Conservation (phyloP, 2,329 filamentous ascomycete genomes). For the Fusarium chlamydosporum region DNA sequence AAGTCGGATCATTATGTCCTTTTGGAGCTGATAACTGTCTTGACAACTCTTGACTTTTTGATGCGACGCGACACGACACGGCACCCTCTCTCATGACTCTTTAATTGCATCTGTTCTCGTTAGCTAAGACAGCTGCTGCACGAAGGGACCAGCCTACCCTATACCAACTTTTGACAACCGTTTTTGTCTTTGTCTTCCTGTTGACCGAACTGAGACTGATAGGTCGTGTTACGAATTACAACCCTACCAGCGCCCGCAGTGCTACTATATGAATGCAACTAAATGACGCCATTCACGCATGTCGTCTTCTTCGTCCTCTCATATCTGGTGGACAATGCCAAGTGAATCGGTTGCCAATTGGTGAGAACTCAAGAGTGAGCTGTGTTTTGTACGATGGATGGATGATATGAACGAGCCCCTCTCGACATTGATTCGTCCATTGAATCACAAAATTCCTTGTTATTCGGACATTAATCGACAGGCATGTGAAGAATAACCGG, state of each 20-base stretch:
- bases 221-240: conserved; percentile 16
- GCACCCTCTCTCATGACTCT: conserved; percentile 39
- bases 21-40: conserved; percentile 10
- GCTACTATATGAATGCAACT: conserved; percentile 15
- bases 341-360: conserved; percentile 16
- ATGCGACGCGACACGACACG: conserved; percentile 5
- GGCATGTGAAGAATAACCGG: conserved; percentile 29
- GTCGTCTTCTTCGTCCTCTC: conserved; percentile 25
- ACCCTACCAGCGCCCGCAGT: conserved; percentile 23
- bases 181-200: neutral
- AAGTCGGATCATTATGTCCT: neutral
- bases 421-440: conserved; percentile 12
- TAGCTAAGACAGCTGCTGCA: conserved; percentile 24
- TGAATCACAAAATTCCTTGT: conserved; percentile 13
- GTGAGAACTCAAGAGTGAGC: conserved; percentile 12
- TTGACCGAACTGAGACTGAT: conserved; percentile 39
- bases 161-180: neutral
- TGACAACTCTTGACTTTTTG: conserved; percentile 16
- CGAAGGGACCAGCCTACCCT: conserved; percentile 36
- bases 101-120: conserved; percentile 44
- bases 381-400: conserved; percentile 14
- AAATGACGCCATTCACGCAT: conserved; percentile 38
- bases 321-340: conserved; percentile 12
- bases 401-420: neutral
- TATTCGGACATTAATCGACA: conserved; percentile 12